Conservation (phyloP, 306 rosid genomes). For the Cajanus cajan region DNA sequence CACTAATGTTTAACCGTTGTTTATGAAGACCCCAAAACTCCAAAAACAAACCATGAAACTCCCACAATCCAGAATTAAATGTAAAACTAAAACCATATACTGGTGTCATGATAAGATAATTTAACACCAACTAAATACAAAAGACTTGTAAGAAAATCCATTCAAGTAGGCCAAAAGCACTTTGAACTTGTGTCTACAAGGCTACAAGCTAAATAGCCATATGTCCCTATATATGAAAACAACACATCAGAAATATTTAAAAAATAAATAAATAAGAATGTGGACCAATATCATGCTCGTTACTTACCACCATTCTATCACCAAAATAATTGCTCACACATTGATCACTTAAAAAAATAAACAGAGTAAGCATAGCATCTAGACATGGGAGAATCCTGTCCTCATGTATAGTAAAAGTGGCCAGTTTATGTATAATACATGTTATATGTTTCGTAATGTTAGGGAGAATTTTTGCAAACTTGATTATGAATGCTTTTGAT, state of each 20-base stretch:
- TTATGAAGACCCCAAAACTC: background rate
- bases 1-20: background rate
- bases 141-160: background rate
- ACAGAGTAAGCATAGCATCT: background rate
- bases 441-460: background rate
- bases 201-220: background rate
- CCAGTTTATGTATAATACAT: background rate
- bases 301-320: background rate
- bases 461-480: background rate
- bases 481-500: background rate
- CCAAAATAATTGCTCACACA: background rate
- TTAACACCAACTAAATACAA: background rate
- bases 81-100: background rate
- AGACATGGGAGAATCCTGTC: background rate
- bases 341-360: background rate
- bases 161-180: background rate
- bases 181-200: background rate
- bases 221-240: background rate
- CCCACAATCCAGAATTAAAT: background rate
- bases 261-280: background rate
- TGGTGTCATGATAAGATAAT: background rate
- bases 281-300: background rate
- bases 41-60: too few relatives aligned
- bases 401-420: background rate
- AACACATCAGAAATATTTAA: background rate